Evolutionary conservation across 257 asterid genomes (phyloP).

Genomic region (Datura wrightii): DNA sequence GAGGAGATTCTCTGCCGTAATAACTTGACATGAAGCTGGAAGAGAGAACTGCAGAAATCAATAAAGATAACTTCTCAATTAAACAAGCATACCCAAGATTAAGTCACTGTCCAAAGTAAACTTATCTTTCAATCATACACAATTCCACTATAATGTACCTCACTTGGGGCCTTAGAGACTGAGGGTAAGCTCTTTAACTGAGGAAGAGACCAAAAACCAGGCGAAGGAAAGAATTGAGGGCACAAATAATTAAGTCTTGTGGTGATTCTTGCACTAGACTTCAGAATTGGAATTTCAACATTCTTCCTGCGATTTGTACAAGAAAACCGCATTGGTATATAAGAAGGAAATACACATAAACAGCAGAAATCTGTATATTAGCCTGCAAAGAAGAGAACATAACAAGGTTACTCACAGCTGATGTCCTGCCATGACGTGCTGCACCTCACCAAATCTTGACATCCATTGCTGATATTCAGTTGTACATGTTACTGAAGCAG

Average conservation of each 20-base stretch:
- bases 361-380: slow-evolving; percentile 6
- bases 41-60: slow-evolving; percentile 54
- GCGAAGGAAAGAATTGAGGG: slow-evolving; percentile 91
- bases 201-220: slow-evolving; percentile 80
- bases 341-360: slow-evolving; percentile 14
- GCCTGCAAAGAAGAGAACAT: slow-evolving; percentile 24
- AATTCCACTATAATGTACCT: slow-evolving; percentile 46
- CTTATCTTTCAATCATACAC: neutral
- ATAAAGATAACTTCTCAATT: slow-evolving; percentile 34
- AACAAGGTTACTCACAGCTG: slow-evolving; percentile 60
- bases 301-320: slow-evolving; percentile 63
- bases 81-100: slow-evolving; percentile 20
- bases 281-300: slow-evolving; percentile 82
- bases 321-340: slow-evolving; percentile 36
- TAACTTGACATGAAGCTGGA: slow-evolving; percentile 43
- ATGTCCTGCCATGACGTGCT: slow-evolving; percentile 98
- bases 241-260: slow-evolving; percentile 85
- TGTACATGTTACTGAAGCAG: slow-evolving; percentile 57
- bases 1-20: slow-evolving; percentile 94
- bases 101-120: slow-evolving; percentile 6
- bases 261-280: slow-evolving; percentile 84
- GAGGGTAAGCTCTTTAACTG: slow-evolving; percentile 43
- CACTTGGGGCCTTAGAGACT: slow-evolving; percentile 38
- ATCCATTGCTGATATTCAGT: slow-evolving; percentile 77
- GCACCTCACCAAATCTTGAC: slow-evolving; percentile 82